Evolutionary conservation across 371 early-diverging fungal species (phyloP).

Genomic region (Basidiobolus heterosporus): DNA sequence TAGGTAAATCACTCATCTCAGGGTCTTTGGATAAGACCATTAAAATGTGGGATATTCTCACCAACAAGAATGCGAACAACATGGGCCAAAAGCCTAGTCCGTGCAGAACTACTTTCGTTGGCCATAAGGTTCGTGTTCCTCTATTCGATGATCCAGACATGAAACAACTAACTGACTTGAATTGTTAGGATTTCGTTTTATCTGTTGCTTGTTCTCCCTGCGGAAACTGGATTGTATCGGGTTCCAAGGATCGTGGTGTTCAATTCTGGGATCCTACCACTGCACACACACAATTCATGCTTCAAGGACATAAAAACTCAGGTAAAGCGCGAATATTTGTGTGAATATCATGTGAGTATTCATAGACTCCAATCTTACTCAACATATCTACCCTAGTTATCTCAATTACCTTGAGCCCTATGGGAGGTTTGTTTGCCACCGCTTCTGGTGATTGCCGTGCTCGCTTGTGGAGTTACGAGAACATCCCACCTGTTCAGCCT

Average conservation of each 20-base stretch:
- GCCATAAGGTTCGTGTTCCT: constrained; percentile 32
- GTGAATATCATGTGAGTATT: constrained; percentile 2
- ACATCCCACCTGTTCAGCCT: background rate
- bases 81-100: constrained; percentile 15
- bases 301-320: constrained; percentile 95
- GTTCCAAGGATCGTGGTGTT: constrained; percentile 87
- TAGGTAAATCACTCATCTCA: constrained; percentile 56
- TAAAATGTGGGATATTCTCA: constrained; percentile 72
- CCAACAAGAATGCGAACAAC: constrained; percentile 5
- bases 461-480: constrained; percentile 70
- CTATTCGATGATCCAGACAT: background rate
- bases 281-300: constrained; percentile 70
- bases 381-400: constrained; percentile 43
- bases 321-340: constrained; percentile 25
- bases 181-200: constrained; percentile 77
- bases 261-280: constrained; percentile 86
- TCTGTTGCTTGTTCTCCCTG: constrained; percentile 85
- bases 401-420: constrained; percentile 71
- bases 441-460: constrained; percentile 90
- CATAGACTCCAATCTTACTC: too few relatives aligned
- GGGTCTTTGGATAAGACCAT: constrained; percentile 93
- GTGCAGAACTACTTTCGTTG: constrained; percentile 35
- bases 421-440: constrained; percentile 77
- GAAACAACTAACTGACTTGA: background rate
- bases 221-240: constrained; percentile 86